Percentiles rank a stretch among this genome's conserved stretches.
Conservation (phyloP, 78 protist species). For the Isochrysis galbana region DNA sequence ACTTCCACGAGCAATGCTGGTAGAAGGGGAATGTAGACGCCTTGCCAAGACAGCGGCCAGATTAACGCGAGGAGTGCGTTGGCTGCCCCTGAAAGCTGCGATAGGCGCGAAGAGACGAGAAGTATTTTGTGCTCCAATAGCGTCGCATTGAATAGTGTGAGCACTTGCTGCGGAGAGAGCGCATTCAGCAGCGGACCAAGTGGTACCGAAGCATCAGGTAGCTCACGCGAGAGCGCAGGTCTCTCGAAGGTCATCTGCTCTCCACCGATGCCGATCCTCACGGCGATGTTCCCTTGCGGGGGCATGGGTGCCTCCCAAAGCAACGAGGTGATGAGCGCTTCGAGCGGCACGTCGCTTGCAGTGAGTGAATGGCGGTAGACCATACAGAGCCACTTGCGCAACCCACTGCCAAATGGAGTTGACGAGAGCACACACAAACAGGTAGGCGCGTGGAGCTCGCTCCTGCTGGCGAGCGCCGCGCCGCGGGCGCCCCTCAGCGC, state of each 20-base stretch:
- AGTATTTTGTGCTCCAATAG: neutral
- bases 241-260: neutral
- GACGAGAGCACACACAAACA: neutral
- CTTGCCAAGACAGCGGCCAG: neutral
- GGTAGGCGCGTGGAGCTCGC: neutral
- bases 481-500: too few relatives aligned
- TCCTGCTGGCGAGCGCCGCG: neutral
- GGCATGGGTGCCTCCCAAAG: slow-evolving; percentile 32
- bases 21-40: neutral
- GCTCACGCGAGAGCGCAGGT: slow-evolving; percentile 15
- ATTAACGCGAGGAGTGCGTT: neutral
- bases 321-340: neutral
- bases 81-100: neutral
- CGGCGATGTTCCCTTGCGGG: neutral
- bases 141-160: neutral
- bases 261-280: neutral
- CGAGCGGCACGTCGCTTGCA: neutral
- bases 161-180: neutral
- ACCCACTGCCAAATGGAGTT: neutral
- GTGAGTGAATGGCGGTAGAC: slow-evolving; percentile 16
- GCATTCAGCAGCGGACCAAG: neutral
- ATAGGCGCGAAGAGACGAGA: neutral
- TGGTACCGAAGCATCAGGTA: neutral
- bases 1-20: neutral
- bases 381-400: neutral